Conservation (phyloP, 2,329 filamentous ascomycete species). For the Hypoxylon sp. region DNA sequence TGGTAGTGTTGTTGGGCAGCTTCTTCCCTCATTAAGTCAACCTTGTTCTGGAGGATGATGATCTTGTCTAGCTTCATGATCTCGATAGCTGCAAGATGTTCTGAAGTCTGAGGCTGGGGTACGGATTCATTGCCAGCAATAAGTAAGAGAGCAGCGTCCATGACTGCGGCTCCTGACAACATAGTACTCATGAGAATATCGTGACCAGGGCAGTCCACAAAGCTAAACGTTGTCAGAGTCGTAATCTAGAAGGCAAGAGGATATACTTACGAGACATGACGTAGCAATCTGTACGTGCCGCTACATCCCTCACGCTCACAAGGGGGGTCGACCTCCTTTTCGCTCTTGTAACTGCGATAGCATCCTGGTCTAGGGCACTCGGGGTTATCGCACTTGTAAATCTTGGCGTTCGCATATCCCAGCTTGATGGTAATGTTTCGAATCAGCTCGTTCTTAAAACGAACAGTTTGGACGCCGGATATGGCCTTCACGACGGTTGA, state of each 20-base stretch:
- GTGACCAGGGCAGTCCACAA: slow-evolving; percentile 99
- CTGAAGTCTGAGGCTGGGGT: slow-evolving; percentile 97
- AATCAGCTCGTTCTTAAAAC: slow-evolving; percentile 99
- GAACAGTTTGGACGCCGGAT: slow-evolving; percentile 97
- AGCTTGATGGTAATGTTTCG: slow-evolving; percentile 99
- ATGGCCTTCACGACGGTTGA: slow-evolving; percentile 99
- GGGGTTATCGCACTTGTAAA: slow-evolving; percentile 96
- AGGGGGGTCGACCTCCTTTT: slow-evolving; percentile 97
- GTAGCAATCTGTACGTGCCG: slow-evolving; percentile 88
- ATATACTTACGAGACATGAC: slow-evolving; percentile 87
- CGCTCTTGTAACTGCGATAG: slow-evolving; percentile 97
- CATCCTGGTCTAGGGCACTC: slow-evolving; percentile 94
- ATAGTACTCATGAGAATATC: slow-evolving; percentile 99
- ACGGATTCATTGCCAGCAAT: slow-evolving; percentile 99
- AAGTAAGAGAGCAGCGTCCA: slow-evolving; percentile 96
- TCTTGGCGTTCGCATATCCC: slow-evolving; percentile 98
- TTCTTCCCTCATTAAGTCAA: slow-evolving; percentile 97
- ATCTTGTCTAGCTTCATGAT: slow-evolving; percentile 99
- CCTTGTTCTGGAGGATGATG: slow-evolving; percentile 99
- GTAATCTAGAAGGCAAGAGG: slow-evolving; percentile 7
- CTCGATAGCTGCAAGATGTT: slow-evolving; percentile 98
- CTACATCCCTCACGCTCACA: slow-evolving; percentile 94
- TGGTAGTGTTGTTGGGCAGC: slow-evolving; percentile 94
- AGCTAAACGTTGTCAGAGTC: slow-evolving; percentile 66
- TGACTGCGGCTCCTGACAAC: slow-evolving; percentile 99